Evolutionary conservation across 495 filamentous ascomycete genomes (phyloP).

Genomic region (Cladorrhinum samala): DNA sequence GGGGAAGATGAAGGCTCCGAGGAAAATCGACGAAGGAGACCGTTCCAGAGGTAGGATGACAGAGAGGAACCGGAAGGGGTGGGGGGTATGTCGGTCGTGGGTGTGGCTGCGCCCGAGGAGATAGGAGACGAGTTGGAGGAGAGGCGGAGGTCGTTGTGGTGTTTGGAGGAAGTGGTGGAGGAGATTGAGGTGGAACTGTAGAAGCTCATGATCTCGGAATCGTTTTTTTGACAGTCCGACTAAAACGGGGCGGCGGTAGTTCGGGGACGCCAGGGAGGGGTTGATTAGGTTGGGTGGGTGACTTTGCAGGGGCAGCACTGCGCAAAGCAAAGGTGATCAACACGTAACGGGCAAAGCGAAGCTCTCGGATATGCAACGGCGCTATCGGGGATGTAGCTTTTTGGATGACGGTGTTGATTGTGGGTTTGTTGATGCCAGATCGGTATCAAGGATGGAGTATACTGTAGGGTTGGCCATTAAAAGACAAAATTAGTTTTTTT

Average conservation of each 20-base stretch:
- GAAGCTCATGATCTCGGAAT: constrained; percentile 16
- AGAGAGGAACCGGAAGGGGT: constrained; percentile 21
- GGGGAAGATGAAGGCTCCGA: constrained; percentile 17
- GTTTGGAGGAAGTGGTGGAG: constrained; percentile 3
- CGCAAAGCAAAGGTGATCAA: background rate
- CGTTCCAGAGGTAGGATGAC: constrained; percentile 30
- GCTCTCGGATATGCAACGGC: no score
- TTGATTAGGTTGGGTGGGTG: background rate
- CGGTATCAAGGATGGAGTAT: background rate
- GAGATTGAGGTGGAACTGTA: constrained; percentile 8
- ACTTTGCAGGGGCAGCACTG: no score
- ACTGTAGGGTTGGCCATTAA: background rate
- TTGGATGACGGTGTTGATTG: background rate
- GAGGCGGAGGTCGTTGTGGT: constrained; percentile 9
- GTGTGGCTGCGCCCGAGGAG: constrained; percentile 30
- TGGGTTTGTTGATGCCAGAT: background rate
- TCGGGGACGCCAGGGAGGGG: no score
- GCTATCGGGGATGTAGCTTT: background rate
- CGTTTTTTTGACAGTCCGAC: background rate
- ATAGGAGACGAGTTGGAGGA: constrained; percentile 15
- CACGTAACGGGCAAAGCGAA: no score
- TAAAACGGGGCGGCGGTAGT: background rate
- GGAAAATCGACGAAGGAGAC: constrained; percentile 33
- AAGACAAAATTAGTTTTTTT: background rate
- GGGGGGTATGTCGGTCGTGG: constrained; percentile 20